Percentiles rank a stretch among this genome's conserved stretches.
Evolutionary conservation across 225 moss, liverwort and hornwort genomes (phyloP).

Genomic region (Polytrichum formosum): DNA sequence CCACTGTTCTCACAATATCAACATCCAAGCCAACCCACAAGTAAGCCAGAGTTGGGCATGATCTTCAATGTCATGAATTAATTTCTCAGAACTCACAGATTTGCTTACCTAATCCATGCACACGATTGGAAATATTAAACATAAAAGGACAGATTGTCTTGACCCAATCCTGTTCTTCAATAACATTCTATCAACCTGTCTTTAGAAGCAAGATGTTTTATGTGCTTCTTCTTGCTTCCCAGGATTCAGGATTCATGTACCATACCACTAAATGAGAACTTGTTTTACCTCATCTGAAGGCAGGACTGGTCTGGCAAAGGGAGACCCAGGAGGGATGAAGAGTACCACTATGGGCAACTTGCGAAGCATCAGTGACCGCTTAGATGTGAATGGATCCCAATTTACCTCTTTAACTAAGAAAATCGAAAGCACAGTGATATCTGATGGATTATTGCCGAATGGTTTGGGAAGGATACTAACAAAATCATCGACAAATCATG

Average conservation of each 20-base stretch:
- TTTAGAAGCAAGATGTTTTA: neutral
- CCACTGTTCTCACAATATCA: neutral
- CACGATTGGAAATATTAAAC: no score
- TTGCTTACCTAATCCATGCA: no score
- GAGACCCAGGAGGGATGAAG: neutral
- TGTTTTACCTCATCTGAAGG: neutral
- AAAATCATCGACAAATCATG: neutral
- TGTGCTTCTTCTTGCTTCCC: neutral
- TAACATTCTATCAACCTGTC: neutral
- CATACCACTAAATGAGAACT: neutral
- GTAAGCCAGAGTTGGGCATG: no score
- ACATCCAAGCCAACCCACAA: no score
- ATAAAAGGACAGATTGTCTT: no score
- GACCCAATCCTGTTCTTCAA: neutral
- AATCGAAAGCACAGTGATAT: conserved; percentile 2
- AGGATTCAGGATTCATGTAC: neutral
- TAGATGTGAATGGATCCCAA: neutral
- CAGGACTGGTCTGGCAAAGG: neutral
- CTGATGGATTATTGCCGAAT: neutral
- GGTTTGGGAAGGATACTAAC: neutral
- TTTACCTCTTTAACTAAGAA: conserved; percentile 4
- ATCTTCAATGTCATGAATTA: no score
- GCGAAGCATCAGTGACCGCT: neutral
- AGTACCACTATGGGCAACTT: neutral
- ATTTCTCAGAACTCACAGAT: no score